A percentile compares a stretch with the other conserved stretches of the same genome.
phyloP scores from a whole-genome alignment of 345 rosid genomes.

The Linum tenue region DNA sequence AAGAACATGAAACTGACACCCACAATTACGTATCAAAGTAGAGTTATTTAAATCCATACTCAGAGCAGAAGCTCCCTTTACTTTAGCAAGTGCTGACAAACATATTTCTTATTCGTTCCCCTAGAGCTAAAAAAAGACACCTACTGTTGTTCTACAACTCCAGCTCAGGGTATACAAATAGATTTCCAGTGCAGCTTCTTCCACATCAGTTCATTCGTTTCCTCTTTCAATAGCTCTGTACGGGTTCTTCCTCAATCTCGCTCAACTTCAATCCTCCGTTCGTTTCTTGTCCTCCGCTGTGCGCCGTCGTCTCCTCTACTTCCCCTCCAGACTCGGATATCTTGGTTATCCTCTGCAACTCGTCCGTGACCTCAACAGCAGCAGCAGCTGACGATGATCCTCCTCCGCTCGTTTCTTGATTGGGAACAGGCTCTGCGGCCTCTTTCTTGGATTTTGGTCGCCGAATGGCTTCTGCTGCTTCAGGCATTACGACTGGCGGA shows the following conservation, averaged over 20 bases:
- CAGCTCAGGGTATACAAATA: too few species aligned
- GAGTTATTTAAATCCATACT: too few species aligned
- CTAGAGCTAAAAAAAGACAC: too few species aligned
- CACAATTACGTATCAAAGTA: too few species aligned
- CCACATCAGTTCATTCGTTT: constrained; percentile 15
- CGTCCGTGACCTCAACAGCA: constrained; percentile 34
- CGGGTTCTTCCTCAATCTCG: constrained; percentile 56
- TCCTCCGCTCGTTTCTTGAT: constrained; percentile 14
- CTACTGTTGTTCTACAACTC: too few species aligned
- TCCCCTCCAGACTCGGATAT: constrained; percentile 56
- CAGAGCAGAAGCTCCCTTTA: too few species aligned
- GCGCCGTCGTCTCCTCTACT: constrained; percentile 9
- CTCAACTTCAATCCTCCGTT: constrained; percentile 24
- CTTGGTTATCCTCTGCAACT: constrained; percentile 64
- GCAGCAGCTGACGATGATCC: constrained; percentile 29
- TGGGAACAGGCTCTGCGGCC: constrained; percentile 8
- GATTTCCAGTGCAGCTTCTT: too few species aligned
- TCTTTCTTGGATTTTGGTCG: constrained; percentile 68
- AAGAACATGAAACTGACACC: too few species aligned
- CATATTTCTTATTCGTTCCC: too few species aligned
- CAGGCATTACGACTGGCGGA: constrained; percentile 85
- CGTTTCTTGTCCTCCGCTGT: constrained; percentile 29
- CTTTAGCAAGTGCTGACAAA: too few species aligned
- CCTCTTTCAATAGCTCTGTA: constrained; percentile 21
- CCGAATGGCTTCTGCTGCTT: constrained; percentile 92